Base-by-base conservation (phyloP, 768 basidiomycete species). In the Hericium rajendrae region DNA sequence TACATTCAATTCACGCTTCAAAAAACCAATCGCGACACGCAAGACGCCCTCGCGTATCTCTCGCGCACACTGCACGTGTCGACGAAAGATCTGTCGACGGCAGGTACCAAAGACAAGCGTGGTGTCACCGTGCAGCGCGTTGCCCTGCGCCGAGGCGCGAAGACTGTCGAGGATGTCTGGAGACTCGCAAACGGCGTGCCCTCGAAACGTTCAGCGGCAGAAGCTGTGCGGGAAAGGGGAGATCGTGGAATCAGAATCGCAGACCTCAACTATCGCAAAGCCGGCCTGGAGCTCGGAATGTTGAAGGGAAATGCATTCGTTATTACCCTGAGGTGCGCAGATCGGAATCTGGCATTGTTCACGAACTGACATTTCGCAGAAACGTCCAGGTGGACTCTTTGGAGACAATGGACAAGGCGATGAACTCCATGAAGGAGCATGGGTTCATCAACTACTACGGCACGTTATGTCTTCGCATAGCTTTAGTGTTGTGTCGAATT, bases 401-500 rank as follows among this genome's bases (percentile, higher is more conserved):
- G 62, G 81, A 88, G 32, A 81, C 79, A 2, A 75, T 98, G 53
- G 83, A 94, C 60, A 76, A 79, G 57, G 85, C 87, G 0, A 76
- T 98, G 77, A 75, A 78, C 38, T 86, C 82, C 15, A 77, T 98
- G 53, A 90, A 92, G 69, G 71, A 78, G 54, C 83, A 82, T 57
- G 97, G 97, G 0, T 99, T 98, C 71, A 91, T 99, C 69, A 99
- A 99, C 68, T 99, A 97, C 68, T 99, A 97, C 67, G 94, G 93
- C 91, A 71, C 57, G 66, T 46, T 3, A 26, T 5, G 8, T 37
- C 20, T 37, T 20, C n/a, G 1, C 28, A 38, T 26, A 1, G 20
- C 11, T 15, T 38, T 40, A 15, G 15, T 4, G 4, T 48, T 18
- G 16, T 41, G 39, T 16, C 50, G 15, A 38, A 28, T 15, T 46